These are phyloP conservation scores for Geranomyces michiganensis DNA, from an alignment of 192 early-diverging fungal species.

Conservation along the genomic window DNA sequence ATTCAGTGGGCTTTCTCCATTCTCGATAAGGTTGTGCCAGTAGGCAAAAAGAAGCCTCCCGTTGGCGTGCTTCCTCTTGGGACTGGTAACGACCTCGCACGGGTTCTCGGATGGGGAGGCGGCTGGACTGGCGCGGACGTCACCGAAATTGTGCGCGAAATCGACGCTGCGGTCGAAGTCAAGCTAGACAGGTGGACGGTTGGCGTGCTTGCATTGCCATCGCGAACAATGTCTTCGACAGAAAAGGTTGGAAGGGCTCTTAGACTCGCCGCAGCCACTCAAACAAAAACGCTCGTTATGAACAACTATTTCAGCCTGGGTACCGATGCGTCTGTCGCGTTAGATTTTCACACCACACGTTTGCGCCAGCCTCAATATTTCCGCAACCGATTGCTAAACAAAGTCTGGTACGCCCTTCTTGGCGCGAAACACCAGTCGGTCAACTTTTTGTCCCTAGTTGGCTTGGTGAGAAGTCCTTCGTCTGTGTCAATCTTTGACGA, in stretches of 20 bases:
- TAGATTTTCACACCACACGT: conserved; percentile 36
- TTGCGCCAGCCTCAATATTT: conserved; percentile 32
- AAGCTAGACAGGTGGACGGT: conserved; percentile 34
- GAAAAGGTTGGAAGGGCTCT: conserved; percentile 30
- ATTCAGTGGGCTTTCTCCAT: conserved; percentile 44
- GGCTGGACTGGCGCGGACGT: conserved; percentile 33
- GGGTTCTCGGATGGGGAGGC: conserved; percentile 48
- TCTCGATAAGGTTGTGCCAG: conserved; percentile 38
- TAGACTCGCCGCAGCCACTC: neutral
- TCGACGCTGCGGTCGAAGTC: conserved; percentile 23
- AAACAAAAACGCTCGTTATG: conserved; percentile 27
- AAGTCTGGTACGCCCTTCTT: conserved; percentile 33
- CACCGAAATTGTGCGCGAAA: conserved; percentile 28
- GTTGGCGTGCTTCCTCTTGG: conserved; percentile 53
- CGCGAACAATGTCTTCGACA: neutral
- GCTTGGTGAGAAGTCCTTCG: neutral
- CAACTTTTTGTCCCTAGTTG: conserved; percentile 16
- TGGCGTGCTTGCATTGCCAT: neutral
- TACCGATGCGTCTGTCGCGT: conserved; percentile 32
- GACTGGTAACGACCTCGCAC: conserved; percentile 55
- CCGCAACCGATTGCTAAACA: conserved; percentile 35
- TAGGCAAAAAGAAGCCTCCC: conserved; percentile 30
- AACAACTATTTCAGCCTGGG: conserved; percentile 38
- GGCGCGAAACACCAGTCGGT: conserved; percentile 29
- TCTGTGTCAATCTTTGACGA: conserved; percentile 5